Evolutionary conservation across 78 protist genomes (phyloP).

Genomic region (Cavenderia fasciculata): DNA sequence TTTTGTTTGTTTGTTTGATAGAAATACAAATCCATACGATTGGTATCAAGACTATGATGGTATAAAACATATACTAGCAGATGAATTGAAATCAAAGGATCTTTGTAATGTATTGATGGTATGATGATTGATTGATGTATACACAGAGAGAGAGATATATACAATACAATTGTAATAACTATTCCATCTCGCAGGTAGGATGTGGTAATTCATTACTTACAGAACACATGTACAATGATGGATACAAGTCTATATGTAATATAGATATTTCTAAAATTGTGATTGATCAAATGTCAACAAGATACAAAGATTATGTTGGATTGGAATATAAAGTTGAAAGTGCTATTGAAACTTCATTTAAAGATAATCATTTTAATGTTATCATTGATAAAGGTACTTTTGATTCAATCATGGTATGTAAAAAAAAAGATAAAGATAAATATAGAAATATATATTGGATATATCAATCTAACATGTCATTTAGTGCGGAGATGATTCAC

Average conservation of each 20-base stretch:
- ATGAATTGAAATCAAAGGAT: not conserved
- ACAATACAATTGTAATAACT: too few species aligned
- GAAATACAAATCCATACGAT: slow-evolving; percentile 24
- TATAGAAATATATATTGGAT: not conserved
- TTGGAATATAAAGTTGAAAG: not conserved
- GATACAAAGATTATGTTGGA: slow-evolving; percentile 7
- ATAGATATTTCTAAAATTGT: slow-evolving; percentile 43
- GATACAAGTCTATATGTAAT: slow-evolving; percentile 13
- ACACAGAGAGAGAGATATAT: too few species aligned
- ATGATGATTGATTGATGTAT: too few species aligned
- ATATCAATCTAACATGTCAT: not conserved
- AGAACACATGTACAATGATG: slow-evolving; percentile 35
- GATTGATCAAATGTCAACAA: slow-evolving; percentile 22
- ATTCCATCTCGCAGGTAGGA: too few species aligned
- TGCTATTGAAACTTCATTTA: not conserved
- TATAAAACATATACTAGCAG: not conserved
- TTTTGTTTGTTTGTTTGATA: not conserved
- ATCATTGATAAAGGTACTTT: slow-evolving; percentile 67
- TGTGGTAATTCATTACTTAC: slow-evolving; percentile 28
- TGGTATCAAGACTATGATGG: slow-evolving; percentile 52
- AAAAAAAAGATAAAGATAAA: not conserved
- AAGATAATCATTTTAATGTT: slow-evolving; percentile 12
- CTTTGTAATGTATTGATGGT: slow-evolving; percentile 62
- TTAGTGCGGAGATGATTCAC: slow-evolving; percentile 56
- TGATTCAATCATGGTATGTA: slow-evolving; percentile 59